Conservation (phyloP, 2,329 filamentous ascomycete species). For the Aureobasidium pullulans region DNA sequence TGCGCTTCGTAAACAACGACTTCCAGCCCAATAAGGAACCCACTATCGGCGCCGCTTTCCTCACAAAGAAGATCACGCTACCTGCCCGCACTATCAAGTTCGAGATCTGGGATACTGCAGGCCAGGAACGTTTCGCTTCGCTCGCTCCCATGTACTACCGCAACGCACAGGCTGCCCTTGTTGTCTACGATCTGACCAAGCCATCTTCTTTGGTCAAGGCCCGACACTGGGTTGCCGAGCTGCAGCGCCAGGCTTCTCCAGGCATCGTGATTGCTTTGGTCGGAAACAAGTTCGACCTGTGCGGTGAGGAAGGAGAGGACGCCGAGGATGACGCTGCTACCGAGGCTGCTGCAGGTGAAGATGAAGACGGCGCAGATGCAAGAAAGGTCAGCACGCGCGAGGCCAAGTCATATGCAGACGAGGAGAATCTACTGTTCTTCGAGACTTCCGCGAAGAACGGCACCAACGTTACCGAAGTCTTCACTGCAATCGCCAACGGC, state of each 20-base stretch:
- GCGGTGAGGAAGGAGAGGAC: constrained; percentile 44
- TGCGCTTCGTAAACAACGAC: constrained; percentile 98
- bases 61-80: constrained; percentile 97
- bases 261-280: constrained; percentile 96
- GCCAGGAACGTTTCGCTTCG: constrained; percentile 93
- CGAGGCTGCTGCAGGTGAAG: constrained; percentile 39
- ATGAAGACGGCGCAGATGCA: constrained; percentile 55
- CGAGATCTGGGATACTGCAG: constrained; percentile 93
- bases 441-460: constrained; percentile 98
- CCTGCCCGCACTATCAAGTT: constrained; percentile 70
- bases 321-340: constrained; percentile 42
- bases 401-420: constrained; percentile 87
- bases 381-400: constrained; percentile 87
- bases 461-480: constrained; percentile 88
- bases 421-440: constrained; percentile 90
- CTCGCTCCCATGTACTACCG: constrained; percentile 99
- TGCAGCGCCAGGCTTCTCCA: constrained; percentile 90
- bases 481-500: constrained; percentile 95
- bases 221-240: constrained; percentile 96
- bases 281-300: constrained; percentile 90
- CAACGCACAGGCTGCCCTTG: constrained; percentile 93
- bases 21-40: constrained; percentile 99
- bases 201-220: constrained; percentile 91
- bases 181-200: constrained; percentile 98
- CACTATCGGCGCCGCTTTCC: constrained; percentile 95